Base-by-base conservation (phyloP, 1,284 basidiomycete genomes). In the Malassezia equina region DNA sequence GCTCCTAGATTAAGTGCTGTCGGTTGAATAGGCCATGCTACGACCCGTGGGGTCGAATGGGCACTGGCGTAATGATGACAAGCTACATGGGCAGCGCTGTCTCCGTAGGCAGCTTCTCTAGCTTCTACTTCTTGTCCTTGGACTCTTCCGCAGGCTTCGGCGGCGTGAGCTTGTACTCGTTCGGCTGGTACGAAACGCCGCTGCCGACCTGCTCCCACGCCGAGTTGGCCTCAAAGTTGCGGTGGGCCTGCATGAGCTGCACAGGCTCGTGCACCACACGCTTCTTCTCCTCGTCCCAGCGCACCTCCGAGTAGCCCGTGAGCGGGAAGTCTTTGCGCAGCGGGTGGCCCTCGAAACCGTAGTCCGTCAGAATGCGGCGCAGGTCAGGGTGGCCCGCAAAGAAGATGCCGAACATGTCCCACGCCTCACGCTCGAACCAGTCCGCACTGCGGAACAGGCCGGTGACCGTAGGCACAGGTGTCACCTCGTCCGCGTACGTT, bases 341-440 rank as follows among this genome's bases (percentile, higher is more conserved):
- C 12, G 93, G 93, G 76, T 99, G 90, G 24, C 94, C 94, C 77
- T 98, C 94, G 75, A 98, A 98, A 85, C 88, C 93, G 76, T 99
- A 99, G 77, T 99, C 94, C 47, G 94, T 99, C 68, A 99, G 80
- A 76, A 99, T 93, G 57, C 94, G 85, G 62, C 93, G 58, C 84
- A 99, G 80, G 76, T 99, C 94, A 13, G 93, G 94, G 78, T 99
- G 94, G 47, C 85, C 86, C 57, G 84, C 82, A 80, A 98, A 99
- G 80, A 93, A 95, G 55, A 99, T 88, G 53, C 94, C 94, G 75
- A 81, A 99, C 78, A 99, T 82, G 78, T 99, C 94, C 88, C 90
- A 99, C 29, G 89, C 85, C 77, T 99, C 94, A 59, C 94, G 83
- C 78, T 99, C 94, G 75, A 90, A 93, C 94, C 94, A 99, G 76